Base-by-base conservation (phyloP, 331 rosid species). In the Quercus tomentella region DNA sequence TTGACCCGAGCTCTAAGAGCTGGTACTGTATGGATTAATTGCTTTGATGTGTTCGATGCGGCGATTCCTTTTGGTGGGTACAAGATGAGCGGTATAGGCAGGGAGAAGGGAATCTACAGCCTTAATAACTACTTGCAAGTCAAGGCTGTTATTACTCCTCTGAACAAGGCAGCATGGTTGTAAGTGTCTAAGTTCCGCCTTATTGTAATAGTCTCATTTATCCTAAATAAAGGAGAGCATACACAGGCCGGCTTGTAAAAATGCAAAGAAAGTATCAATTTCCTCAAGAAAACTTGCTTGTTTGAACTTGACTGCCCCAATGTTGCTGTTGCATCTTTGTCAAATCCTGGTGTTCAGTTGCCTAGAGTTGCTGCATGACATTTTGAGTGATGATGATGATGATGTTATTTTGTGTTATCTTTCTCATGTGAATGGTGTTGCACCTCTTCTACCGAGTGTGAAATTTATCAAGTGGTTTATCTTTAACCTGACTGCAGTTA, bases 51-150 rank as follows among this genome's bases (percentile, higher is more conserved):
- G 23, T 92, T 90, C 70, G 98, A 93, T 74, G 98, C 97, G n/a
- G 90, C 97, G 14, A 89, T 93, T 72, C 98, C 98, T 11, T 93
- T 93, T 30, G 98, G 97, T 15, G 97, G 98, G 15, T 92, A 86
- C 76, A 93, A 93, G 90, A 93, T 93, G 98, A 93, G 97, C 52
- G 98, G 97, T 0, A 86, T 88, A 20, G 97, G 96, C 54, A 87
- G 96, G 80, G 97, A 89, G 63, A 92, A 85, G 73, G 98, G 96
- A 75, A 71, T 90, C 72, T 88, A 93, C 83, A 89, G 98, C 85
- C 96, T 93, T 49, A 78, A 80, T 54, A 92, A 82, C 84, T 93
- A 93, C 83, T 86, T 89, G 81, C 96, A 90, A 83, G 91, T 93
- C 35, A 93, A 91, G 89, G 96, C 97, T 76, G 92, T 21, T 51